Conservation (phyloP, 208 protist species). For the Leishmania tropica region DNA sequence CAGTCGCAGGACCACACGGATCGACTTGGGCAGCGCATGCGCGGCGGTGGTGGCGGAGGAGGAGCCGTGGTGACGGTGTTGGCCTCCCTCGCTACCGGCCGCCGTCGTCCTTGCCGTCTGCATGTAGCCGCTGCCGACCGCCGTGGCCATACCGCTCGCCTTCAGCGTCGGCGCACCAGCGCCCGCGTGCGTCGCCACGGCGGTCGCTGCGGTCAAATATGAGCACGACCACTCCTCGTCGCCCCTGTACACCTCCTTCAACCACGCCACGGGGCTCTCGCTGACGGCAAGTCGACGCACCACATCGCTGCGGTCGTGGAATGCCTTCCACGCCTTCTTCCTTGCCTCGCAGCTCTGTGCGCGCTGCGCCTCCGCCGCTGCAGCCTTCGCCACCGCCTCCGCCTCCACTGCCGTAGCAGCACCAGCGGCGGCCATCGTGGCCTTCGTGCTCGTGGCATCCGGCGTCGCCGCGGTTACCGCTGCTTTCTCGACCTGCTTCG, state of each 20-base stretch:
- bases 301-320: slow-evolving; percentile 21
- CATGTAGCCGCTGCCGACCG: background rate
- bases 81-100: background rate
- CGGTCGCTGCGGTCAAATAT: slow-evolving; percentile 9
- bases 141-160: slow-evolving; percentile 20
- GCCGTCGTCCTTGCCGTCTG: background rate
- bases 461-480: background rate
- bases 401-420: slow-evolving; percentile 9
- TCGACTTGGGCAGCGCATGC: slow-evolving; percentile 8
- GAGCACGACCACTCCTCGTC: slow-evolving; percentile 31
- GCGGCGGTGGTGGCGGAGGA: background rate
- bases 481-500: background rate
- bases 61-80: background rate
- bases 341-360: slow-evolving; percentile 14
- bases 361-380: slow-evolving; percentile 9
- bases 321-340: slow-evolving; percentile 22
- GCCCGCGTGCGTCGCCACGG: slow-evolving; percentile 14
- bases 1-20: slow-evolving; percentile 30
- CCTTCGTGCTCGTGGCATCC: background rate
- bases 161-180: slow-evolving; percentile 19
- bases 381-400: slow-evolving; percentile 10
- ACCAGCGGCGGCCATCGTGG: background rate
- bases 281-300: slow-evolving; percentile 26
- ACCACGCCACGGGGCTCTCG: slow-evolving; percentile 38
- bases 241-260: slow-evolving; percentile 37